Evolutionary conservation across 129 eudicot species (phyloP).

Genomic region (Centaurea solstitialis): DNA sequence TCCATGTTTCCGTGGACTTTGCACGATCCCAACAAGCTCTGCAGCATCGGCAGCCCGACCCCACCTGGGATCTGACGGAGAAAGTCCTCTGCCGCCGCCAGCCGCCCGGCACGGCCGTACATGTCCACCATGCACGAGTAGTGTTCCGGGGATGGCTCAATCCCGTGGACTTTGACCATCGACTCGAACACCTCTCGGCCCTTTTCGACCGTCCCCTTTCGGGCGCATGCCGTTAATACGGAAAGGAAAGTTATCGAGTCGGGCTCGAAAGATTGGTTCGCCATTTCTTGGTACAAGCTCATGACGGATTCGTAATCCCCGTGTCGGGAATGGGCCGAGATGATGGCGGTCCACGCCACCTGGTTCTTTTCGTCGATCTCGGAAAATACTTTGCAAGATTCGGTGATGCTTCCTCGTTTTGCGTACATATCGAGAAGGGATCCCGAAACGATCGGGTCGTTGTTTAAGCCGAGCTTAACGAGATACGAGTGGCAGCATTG

Average conservation of each 20-base stretch:
- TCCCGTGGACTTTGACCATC: conserved; percentile 47
- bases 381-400: conserved; percentile 55
- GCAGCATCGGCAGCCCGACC: conserved; percentile 66
- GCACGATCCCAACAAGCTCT: conserved; percentile 88
- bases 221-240: conserved; percentile 71
- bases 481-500: conserved; percentile 67
- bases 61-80: conserved; percentile 63
- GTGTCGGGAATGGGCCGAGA: conserved; percentile 88
- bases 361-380: conserved; percentile 57
- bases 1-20: conserved; percentile 74
- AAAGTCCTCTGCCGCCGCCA: conserved; percentile 79
- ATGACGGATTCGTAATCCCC: conserved; percentile 81
- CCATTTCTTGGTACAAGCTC: conserved; percentile 61
- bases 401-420: conserved; percentile 73
- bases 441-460: conserved; percentile 56
- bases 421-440: conserved; percentile 98
- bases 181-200: conserved; percentile 68
- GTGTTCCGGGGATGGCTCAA: conserved; percentile 76
- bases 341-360: conserved; percentile 91
- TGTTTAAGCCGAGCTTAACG: conserved; percentile 61
- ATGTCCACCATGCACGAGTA: conserved; percentile 86
- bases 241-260: conserved; percentile 86
- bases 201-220: conserved; percentile 81
- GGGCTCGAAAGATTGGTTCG: conserved; percentile 51
- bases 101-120: conserved; percentile 88